A percentile compares a stretch with the other conserved stretches of the same genome.
Evolutionary conservation across 2,329 filamentous ascomycete genomes (phyloP).

Genomic region (Talaromyces piceae): DNA sequence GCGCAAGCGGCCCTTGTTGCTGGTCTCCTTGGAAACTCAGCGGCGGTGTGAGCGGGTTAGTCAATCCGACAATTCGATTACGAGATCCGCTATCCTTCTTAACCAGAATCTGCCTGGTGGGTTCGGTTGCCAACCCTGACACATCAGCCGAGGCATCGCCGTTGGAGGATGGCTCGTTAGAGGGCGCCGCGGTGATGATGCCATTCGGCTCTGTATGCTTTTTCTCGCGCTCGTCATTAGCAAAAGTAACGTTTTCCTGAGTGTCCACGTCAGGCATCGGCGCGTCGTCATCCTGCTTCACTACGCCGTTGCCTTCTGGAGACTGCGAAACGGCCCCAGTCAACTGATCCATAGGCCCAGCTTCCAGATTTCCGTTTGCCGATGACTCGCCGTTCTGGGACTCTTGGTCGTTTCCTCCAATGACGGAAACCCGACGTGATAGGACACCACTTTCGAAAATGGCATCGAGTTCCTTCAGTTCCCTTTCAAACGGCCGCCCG

Average conservation of each 20-base stretch:
- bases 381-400: conserved; percentile 41
- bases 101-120: conserved; percentile 19
- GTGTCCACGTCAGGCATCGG: conserved; percentile 14
- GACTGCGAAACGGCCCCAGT: conserved; percentile 12
- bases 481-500: conserved; percentile 59
- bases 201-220: conserved; percentile 3
- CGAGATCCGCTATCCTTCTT: conserved; percentile 35
- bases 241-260: conserved; percentile 1
- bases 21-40: conserved; percentile 36
- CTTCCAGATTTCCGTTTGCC: conserved; percentile 17
- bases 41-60: conserved; percentile 32
- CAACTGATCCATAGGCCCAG: conserved; percentile 15
- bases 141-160: conserved; percentile 19
- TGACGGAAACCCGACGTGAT: conserved; percentile 43
- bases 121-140: conserved; percentile 24
- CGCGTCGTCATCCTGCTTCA: conserved; percentile 11
- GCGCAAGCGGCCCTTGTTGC: conserved; percentile 46
- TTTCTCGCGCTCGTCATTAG: conserved; percentile 7
- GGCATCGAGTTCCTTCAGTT: conserved; percentile 65
- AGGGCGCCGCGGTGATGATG: conserved; percentile 8
- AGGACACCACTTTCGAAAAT: conserved; percentile 62
- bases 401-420: conserved; percentile 35
- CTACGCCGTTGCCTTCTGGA: conserved; percentile 18
- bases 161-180: conserved; percentile 8
- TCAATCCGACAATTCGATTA: conserved; percentile 27